Conservation (phyloP, 257 asterid species). For the Sherardia arvensis region DNA sequence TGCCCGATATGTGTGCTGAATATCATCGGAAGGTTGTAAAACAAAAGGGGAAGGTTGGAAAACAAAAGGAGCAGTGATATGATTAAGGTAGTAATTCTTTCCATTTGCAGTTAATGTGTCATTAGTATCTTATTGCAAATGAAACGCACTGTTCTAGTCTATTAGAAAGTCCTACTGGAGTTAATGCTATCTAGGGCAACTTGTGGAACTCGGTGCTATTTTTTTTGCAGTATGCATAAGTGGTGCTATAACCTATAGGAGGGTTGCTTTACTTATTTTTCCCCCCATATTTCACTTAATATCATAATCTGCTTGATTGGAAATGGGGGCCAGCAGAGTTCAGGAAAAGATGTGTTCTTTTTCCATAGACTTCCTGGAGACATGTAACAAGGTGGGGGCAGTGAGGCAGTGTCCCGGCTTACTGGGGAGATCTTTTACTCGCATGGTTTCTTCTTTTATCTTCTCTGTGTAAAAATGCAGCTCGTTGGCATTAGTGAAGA, state of each 20-base stretch:
- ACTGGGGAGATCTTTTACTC: background rate
- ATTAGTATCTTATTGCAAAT: background rate
- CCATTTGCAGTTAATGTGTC: background rate
- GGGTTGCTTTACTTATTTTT: background rate
- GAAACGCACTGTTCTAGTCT: background rate
- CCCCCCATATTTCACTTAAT: background rate
- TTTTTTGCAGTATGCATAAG: background rate
- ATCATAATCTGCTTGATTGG: background rate
- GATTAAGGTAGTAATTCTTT: background rate
- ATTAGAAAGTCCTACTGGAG: background rate
- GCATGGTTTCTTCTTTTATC: background rate
- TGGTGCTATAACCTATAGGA: background rate
- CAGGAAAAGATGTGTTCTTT: background rate
- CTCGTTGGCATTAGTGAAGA: background rate
- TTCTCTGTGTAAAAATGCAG: background rate
- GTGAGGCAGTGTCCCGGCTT: background rate
- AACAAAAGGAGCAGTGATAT: background rate
- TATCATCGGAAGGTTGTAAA: background rate
- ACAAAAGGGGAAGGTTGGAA: background rate
- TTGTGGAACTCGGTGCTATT: background rate
- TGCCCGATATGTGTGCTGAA: constrained; percentile 11
- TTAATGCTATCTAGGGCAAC: background rate
- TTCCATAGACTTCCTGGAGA: too few species aligned
- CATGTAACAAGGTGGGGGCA: background rate
- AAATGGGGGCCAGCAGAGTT: background rate